Evolutionary conservation across 208 protist genomes (phyloP), one percentile per base, ranked within the genome.

Genomic region (Trypanosoma grayi): DNA sequence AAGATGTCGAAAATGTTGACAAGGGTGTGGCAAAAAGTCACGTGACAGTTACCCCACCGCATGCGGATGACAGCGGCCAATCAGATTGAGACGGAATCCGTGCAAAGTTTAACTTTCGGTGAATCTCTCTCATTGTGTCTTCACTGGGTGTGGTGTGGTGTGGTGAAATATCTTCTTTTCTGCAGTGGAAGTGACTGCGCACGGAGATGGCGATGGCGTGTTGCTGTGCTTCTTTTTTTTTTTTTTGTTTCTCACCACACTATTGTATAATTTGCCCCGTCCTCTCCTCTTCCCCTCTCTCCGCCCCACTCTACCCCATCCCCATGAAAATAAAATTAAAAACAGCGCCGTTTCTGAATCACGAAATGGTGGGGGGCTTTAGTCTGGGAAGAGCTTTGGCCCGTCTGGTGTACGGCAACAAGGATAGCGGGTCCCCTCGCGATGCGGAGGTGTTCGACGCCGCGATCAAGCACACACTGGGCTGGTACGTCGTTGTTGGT

Each of bases 401-500:
- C 11, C 40, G 37, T 25, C 36, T 69, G 31, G 45, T 66, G 9
- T 47, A 58, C 43, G 52, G 46, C 5, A 53, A 45, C 14, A 22
- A 28, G 2, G 5, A 44, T n/a, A 43, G 44, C 7, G 53, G 16
- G 33, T 14, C 9, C 25, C 4, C 10, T 28, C 2, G 27, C n/a
- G 68, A 62, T 48, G 36, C 40, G 13, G 18, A 28, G 18, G 7
- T 63, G 30, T 62, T 64, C 45, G 54, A 60, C 14, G 41, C 46
- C 9, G 46, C 56, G 10, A 37, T 77, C 8, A 67, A 28, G 27
- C 60, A 73, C 27, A 57, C 67, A 14, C 13, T 74, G 4, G 50
- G 69, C 18, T 79, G 77, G 60, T 73, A 83, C 47, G 67, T 55
- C 25, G 59, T 70, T 7, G 65, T 47, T 5, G 66, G 60, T n/a